A percentile compares a stretch with the other conserved stretches of the same genome.
phyloP scores from a whole-genome alignment of 495 filamentous ascomycete species.

The Paragyromitra xinjiangensis region DNA sequence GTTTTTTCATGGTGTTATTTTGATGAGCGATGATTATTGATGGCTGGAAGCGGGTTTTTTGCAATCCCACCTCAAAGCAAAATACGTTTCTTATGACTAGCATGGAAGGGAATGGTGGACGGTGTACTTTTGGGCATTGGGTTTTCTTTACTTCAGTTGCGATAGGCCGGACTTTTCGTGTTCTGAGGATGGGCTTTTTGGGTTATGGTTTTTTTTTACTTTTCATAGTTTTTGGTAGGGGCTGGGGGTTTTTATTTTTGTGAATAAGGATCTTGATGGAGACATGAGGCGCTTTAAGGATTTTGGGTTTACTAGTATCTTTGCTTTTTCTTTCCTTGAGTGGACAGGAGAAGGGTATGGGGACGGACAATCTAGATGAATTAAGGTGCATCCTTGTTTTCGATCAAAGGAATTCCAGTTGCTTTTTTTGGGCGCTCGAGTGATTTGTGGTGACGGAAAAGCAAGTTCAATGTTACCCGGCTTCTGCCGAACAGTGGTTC shows the following conservation, averaged over 20 bases:
- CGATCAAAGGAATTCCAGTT: neutral
- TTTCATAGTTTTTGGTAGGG: conserved; percentile 23
- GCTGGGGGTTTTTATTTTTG: conserved; percentile 17
- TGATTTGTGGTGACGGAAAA: conserved; percentile 25
- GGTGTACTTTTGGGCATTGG: conserved; percentile 41
- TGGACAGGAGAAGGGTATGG: conserved; percentile 32
- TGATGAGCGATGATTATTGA: conserved; percentile 44
- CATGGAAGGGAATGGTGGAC: conserved; percentile 35
- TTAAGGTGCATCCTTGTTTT: conserved; percentile 29
- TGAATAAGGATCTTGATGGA: conserved; percentile 18
- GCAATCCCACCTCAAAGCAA: conserved; percentile 43
- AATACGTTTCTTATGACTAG: conserved; percentile 43
- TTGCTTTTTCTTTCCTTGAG: conserved; percentile 47
- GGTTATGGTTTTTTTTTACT: conserved; percentile 23
- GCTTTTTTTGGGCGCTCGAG: conserved; percentile 1
- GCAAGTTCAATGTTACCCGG: conserved; percentile 17
- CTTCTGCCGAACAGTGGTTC: conserved; percentile 1
- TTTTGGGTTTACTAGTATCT: conserved; percentile 53
- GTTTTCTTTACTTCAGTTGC: conserved; percentile 43
- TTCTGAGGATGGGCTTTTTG: conserved; percentile 32
- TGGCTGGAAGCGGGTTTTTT: conserved; percentile 37
- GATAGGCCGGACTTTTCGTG: conserved; percentile 43
- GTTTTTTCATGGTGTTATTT: conserved; percentile 48
- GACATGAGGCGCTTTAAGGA: conserved; percentile 35
- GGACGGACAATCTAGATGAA: conserved; percentile 49